These are phyloP conservation scores for Paecilomyces formosus DNA, from an alignment of 2,329 filamentous ascomycete genomes.

Conservation along the genomic window DNA sequence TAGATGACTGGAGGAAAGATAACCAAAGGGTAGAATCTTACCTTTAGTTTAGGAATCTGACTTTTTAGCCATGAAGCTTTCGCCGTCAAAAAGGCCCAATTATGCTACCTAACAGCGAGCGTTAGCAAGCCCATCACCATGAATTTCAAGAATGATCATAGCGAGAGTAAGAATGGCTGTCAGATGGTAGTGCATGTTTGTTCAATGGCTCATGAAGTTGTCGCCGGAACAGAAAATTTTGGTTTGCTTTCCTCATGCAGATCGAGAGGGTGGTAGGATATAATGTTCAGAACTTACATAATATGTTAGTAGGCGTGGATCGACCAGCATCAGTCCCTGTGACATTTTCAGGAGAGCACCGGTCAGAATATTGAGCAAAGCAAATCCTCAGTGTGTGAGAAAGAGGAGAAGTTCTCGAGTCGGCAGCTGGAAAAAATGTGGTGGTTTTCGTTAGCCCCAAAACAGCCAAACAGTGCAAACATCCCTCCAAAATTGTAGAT, in stretches of 20 bases:
- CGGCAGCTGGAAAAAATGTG: slow-evolving; percentile 10
- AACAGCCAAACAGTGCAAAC: slow-evolving; percentile 34
- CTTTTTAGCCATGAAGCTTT: background rate
- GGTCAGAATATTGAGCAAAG: slow-evolving; percentile 3
- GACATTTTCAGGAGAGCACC: background rate
- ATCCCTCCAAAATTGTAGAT: slow-evolving; percentile 21
- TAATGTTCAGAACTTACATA: slow-evolving; percentile 15
- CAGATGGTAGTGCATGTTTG: slow-evolving; percentile 58
- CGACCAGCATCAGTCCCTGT: background rate
- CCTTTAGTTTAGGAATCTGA: slow-evolving; percentile 7
- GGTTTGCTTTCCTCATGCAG: slow-evolving; percentile 45
- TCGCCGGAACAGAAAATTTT: slow-evolving; percentile 49
- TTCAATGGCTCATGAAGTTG: slow-evolving; percentile 47
- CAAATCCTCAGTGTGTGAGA: slow-evolving; percentile 6
- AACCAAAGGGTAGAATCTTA: background rate
- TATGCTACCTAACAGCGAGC: background rate
- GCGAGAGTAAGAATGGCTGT: slow-evolving; percentile 15
- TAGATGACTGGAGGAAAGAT: slow-evolving; percentile 4
- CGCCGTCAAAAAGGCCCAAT: background rate
- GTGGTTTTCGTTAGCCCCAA: background rate
- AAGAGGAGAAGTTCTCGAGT: slow-evolving; percentile 8
- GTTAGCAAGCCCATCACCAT: background rate
- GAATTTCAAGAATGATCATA: background rate
- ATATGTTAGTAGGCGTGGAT: background rate
- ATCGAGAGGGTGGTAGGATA: slow-evolving; percentile 4